Evolutionary conservation across 2,329 filamentous ascomycete species (phyloP).

Genomic region (Cryphonectria nitschkei): DNA sequence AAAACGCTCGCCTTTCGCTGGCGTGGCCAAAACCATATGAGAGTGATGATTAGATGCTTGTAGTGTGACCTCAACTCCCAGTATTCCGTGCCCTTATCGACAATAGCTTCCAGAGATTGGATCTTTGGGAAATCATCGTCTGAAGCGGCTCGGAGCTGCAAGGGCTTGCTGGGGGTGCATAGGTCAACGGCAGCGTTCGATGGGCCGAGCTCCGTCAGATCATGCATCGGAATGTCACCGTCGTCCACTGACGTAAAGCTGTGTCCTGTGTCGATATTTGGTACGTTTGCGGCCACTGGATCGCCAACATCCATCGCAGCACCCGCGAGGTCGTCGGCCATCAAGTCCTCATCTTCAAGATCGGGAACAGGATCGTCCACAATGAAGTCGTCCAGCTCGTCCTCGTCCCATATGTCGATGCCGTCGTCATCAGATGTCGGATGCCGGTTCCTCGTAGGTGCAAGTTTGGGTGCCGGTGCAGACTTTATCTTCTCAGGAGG

Average conservation of each 20-base stretch:
- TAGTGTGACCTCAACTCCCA: conserved; percentile 26
- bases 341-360: conserved; percentile 11
- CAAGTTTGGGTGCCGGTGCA: conserved; percentile 26
- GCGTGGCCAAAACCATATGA: conserved; percentile 21
- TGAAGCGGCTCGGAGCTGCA: neutral
- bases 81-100: conserved; percentile 19
- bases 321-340: conserved; percentile 18
- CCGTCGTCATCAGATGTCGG: neutral
- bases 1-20: conserved; percentile 18
- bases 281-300: neutral
- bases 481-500: conserved; percentile 43
- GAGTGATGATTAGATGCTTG: conserved; percentile 28
- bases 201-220: conserved; percentile 21
- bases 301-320: conserved; percentile 28
- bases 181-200: neutral
- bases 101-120: conserved; percentile 21
- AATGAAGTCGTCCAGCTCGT: conserved; percentile 54
- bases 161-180: conserved; percentile 12
- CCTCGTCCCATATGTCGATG: conserved; percentile 39
- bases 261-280: neutral
- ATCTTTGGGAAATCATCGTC: neutral
- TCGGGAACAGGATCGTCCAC: conserved; percentile 42
- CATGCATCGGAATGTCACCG: conserved; percentile 19
- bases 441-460: conserved; percentile 34
- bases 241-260: conserved; percentile 11